Conservation (phyloP, 1,284 basidiomycete species). For the Pseudozyma sp. region DNA sequence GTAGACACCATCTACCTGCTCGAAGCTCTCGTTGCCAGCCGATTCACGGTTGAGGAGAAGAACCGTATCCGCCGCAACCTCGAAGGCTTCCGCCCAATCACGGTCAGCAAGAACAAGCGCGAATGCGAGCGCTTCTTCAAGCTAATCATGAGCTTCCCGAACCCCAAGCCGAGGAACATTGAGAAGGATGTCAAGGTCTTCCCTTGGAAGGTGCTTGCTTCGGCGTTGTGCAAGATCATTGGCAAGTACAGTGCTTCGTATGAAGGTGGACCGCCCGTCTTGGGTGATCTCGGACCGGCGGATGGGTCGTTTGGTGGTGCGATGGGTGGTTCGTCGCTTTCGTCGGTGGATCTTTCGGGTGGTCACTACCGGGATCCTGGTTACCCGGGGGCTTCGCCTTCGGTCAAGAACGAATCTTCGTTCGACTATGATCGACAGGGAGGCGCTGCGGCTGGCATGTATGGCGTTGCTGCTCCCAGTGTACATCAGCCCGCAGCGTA, state of each 20-base stretch:
- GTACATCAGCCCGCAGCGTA: conserved; percentile 20
- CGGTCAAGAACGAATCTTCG: conserved; percentile 30
- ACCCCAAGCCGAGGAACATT: conserved; percentile 93
- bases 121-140: conserved; percentile 88
- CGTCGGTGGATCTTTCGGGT: conserved; percentile 40
- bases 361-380: conserved; percentile 39
- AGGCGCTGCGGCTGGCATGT: conserved; percentile 21
- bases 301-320: conserved; percentile 27
- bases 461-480: conserved; percentile 19
- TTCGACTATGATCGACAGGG: conserved; percentile 45
- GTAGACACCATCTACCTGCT: conserved; percentile 94
- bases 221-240: conserved; percentile 89
- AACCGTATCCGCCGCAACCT: conserved; percentile 93
- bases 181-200: conserved; percentile 99
- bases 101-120: conserved; percentile 84
- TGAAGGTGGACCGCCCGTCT: conserved; percentile 37
- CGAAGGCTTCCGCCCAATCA: conserved; percentile 89
- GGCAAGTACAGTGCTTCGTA: conserved; percentile 78
- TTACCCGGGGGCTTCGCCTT: conserved; percentile 32
- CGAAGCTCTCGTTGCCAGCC: conserved; percentile 83
- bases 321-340: conserved; percentile 17
- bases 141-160: conserved; percentile 92
- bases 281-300: conserved; percentile 27
- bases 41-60: conserved; percentile 94
- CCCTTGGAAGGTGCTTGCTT: conserved; percentile 84